A percentile compares a stretch with the other conserved stretches of the same genome.
Conservation (phyloP, 768 basidiomycete species). For the Amylocystis lapponica region DNA sequence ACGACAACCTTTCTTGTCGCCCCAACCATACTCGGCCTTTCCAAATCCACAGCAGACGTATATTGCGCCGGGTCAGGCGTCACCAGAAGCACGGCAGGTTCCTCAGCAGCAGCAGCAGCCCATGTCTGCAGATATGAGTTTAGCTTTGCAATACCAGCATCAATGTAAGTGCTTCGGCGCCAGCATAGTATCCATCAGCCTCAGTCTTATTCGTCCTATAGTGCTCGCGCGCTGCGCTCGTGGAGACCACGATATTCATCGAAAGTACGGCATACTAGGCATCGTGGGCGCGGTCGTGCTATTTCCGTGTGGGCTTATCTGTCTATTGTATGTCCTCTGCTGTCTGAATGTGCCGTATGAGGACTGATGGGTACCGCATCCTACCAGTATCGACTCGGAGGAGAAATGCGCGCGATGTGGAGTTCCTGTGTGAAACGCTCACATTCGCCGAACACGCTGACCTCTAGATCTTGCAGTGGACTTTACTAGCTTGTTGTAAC, state of each 20-base stretch:
- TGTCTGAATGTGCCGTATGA: too few relatives aligned
- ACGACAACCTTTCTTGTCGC: too few relatives aligned
- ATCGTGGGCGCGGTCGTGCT: conserved; percentile 24
- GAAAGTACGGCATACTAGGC: conserved; percentile 22
- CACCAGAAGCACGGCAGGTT: too few relatives aligned
- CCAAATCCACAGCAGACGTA: too few relatives aligned
- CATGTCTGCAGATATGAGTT: background rate
- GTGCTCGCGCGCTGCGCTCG: conserved; percentile 21
- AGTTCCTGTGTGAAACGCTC: too few relatives aligned
- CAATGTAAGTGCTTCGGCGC: conserved; percentile 8
- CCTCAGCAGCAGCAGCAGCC: background rate
- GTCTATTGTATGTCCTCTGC: conserved; percentile 8
- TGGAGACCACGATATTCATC: conserved; percentile 24
- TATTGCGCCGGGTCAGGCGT: too few relatives aligned
- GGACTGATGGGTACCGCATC: background rate
- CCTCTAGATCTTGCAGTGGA: too few relatives aligned
- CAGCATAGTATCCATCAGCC: background rate
- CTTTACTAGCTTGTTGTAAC: too few relatives aligned
- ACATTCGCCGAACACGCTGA: too few relatives aligned
- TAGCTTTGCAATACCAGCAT: conserved; percentile 12
- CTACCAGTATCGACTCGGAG: conserved; percentile 13
- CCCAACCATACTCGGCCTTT: too few relatives aligned
- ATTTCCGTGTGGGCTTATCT: conserved; percentile 20
- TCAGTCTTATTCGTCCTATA: background rate
- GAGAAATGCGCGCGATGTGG: conserved; percentile 24